These are phyloP conservation scores for Abelmoschus esculentus DNA, from an alignment of 345 rosid species.

Conservation along the genomic window DNA sequence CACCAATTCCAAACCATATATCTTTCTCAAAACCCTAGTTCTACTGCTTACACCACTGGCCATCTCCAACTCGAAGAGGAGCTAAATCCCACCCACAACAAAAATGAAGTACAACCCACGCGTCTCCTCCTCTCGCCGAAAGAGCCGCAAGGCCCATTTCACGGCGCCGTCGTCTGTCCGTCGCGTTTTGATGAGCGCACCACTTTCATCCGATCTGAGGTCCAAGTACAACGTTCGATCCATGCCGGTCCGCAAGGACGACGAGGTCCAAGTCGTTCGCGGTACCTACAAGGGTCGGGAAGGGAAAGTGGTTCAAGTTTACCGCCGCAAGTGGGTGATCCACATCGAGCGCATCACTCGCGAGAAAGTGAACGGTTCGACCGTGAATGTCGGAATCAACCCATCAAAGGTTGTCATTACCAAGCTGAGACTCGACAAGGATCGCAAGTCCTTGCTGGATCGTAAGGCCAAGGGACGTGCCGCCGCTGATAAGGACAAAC, in stretches of 20 bases:
- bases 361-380: not conserved
- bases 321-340: not conserved
- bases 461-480: not conserved
- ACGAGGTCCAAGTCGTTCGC: not conserved
- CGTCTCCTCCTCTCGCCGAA: not conserved
- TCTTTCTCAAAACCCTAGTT: not conserved
- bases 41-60: not conserved
- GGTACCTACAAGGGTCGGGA: not conserved
- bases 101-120: not conserved
- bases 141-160: not conserved
- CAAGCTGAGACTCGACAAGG: not conserved
- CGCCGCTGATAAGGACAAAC: not conserved
- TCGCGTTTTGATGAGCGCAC: not conserved
- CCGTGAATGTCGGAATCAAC: not conserved
- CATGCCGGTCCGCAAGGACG: not conserved
- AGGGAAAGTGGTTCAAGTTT: not conserved
- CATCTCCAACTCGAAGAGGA: not conserved
- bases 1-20: not conserved
- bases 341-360: constrained; percentile 2
- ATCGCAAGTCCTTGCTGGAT: not conserved
- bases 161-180: not conserved
- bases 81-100: not conserved
- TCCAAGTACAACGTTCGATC: not conserved
- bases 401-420: not conserved
- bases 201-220: not conserved